Evolutionary conservation across 345 rosid species (phyloP), one percentile per base, ranked within the genome.

Genomic region (Moricandia moricandioides): DNA sequence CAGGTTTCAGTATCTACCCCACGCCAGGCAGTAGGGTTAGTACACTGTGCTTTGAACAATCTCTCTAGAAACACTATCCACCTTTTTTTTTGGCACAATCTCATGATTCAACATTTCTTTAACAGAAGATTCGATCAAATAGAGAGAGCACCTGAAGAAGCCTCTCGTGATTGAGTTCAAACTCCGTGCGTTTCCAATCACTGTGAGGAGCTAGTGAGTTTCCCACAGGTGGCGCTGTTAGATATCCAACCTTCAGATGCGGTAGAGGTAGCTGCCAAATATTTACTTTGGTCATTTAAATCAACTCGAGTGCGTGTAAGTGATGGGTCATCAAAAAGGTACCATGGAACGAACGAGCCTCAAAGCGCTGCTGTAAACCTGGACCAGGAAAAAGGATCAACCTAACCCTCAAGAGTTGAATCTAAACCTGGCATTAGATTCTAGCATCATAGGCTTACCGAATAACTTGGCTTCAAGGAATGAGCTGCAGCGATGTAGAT

Each of bases 281-380:
- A 40, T 70, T 21, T 55, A 34, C 34, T 62, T 55, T 74, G 63
- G 26, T 21, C 18, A n/a, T 27, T 47, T 56, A n/a, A 12, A 68
- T 55, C 52, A 73, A 59, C 67, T 73, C 55, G 61, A 61, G 14
- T 68, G 51, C 43, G 40, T 61, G n/a, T 4, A 60, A 37, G 51
- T 61, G 8, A 55, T 27, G 62, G 58, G n/a, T 74, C 65, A 65
- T 37, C 1, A 55, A 39, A 55, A 65, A 57, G 17, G 21, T 69
- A 95, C 99, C 99, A 95, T 95, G 77, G 99, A 89, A 35, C 97
- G 91, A 43, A 92, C 96, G 57, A 95, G 97, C 78, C 89, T 86
- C 87, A 95, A 84, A 60, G 97, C 99, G 65, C 99, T 95, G 89
- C 97, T 92, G 84, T 95, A 92, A 67, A 95, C 97, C 99, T 88